Base-by-base conservation (phyloP, 129 eudicot genomes). In the Heracleum sosnowskyi region DNA sequence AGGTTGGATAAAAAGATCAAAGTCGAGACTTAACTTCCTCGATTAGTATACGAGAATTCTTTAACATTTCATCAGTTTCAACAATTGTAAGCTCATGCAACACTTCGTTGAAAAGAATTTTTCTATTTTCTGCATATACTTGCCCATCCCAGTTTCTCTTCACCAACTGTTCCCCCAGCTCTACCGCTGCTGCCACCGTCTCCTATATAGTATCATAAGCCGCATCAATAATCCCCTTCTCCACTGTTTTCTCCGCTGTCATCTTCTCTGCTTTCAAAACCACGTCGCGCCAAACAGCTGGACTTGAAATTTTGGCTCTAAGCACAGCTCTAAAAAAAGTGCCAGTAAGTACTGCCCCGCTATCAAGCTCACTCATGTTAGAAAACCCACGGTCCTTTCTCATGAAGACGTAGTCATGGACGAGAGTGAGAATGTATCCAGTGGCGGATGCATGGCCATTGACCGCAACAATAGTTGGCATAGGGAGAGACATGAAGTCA, bases 401-500 rank as follows among this genome's bases (percentile, higher is more conserved):
- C 97, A 92, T 92, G 66, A 92, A 73, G 39, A 92, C 66, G 80
- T 92, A 92, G 78, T 92, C 96, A 40, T 92, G 97, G 46, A 86
- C 41, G 10, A 85, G 84, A 10, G 91, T 93, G 34, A 90, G 79
- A 31, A 84, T 74, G 75, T 85, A 85, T 0, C 96, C 93, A 40
- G 80, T 84, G 68, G 93, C 93, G 7, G 91, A 77, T 62, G 91
- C 97, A 87, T 88, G 93, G 83, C 97, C 93, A 60, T 88, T 75
- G 53, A 92, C 91, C 78, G 93, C 97, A 77, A 93, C 93, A 45
- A 92, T 83, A 1, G 97, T 92, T 3, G 97, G 96, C 91, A 92
- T 90, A n/a, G 93, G 96, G 78, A 90, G 89, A 51, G 86, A 79
- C 71, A 92, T 82, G 2, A 92, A 83, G 73, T 84, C n/a, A 47